Evolutionary conservation across 306 rosid genomes (phyloP).

Genomic region (Castanospermum australe): DNA sequence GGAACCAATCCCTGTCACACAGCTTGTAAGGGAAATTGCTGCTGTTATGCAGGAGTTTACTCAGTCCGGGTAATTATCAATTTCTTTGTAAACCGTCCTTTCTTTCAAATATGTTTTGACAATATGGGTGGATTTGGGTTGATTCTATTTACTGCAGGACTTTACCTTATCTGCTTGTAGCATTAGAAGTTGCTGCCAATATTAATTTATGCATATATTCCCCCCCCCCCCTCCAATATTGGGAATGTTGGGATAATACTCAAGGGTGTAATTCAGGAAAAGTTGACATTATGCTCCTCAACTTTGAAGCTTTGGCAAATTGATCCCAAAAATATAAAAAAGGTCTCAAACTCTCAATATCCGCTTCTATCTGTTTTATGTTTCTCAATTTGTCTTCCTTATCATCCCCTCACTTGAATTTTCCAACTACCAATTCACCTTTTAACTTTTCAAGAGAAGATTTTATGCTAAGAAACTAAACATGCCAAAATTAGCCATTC

Average conservation of each 20-base stretch:
- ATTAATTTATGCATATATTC: not conserved
- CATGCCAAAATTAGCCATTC: not conserved
- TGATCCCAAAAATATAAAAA: not conserved
- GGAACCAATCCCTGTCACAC: slow-evolving; percentile 97
- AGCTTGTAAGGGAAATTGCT: slow-evolving; percentile 95
- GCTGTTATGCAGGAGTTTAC: slow-evolving; percentile 99
- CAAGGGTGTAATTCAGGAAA: not conserved
- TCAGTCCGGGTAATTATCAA: slow-evolving; percentile 78
- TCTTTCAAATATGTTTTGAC: not conserved
- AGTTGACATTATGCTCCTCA: not conserved
- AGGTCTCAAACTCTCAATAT: not conserved
- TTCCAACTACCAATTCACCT: not conserved
- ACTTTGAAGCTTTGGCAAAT: not conserved
- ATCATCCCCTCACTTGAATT: not conserved
- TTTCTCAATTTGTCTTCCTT: not conserved
- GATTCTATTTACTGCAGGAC: not conserved
- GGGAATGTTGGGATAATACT: not conserved
- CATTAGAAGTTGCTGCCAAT: not conserved
- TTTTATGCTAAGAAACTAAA: not conserved
- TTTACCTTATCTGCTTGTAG: not conserved
- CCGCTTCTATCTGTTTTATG: not conserved
- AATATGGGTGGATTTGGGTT: not conserved
- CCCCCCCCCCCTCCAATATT: not conserved
- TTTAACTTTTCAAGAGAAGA: not conserved
- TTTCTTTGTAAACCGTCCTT: not conserved